Evolutionary conservation across 2,329 filamentous ascomycete genomes (phyloP).

Genomic region (Anisogramma anomala): DNA sequence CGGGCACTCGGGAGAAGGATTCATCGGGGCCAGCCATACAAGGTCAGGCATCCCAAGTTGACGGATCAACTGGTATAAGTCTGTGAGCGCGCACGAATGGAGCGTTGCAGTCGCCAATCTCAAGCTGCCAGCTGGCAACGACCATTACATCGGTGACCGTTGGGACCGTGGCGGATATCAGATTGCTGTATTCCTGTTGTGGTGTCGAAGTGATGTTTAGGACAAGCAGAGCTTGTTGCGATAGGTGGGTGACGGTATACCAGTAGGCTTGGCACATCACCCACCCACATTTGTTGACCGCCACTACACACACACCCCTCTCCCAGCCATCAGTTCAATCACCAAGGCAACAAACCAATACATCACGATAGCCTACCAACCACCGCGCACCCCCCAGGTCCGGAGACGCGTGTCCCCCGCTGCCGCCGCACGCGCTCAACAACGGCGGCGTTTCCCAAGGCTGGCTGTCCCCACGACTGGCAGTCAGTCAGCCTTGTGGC

Average conservation of each 20-base stretch:
- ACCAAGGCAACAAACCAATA: too few species aligned
- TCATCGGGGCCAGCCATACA: too few species aligned
- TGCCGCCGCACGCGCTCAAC: neutral
- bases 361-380: too few species aligned
- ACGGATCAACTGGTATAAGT: neutral
- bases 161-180: neutral
- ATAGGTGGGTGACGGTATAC: neutral
- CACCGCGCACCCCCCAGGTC: too few species aligned
- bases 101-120: slow-evolving; percentile 4
- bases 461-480: neutral
- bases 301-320: too few species aligned
- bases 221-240: too few species aligned
- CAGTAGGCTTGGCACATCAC: too few species aligned
- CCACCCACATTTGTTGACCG: too few species aligned
- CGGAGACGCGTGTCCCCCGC: too few species aligned
- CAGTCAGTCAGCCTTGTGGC: neutral
- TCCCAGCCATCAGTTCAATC: too few species aligned
- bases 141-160: neutral
- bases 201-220: too few species aligned
- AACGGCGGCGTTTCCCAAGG: neutral
- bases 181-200: neutral
- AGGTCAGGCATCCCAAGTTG: slow-evolving; percentile 5
- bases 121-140: neutral
- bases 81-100: neutral
- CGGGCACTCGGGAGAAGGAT: too few species aligned